Evolutionary conservation across 768 basidiomycete species (phyloP), one percentile per base, ranked within the genome.

Genomic region (Tylopilus plumbeoviolaceoides): DNA sequence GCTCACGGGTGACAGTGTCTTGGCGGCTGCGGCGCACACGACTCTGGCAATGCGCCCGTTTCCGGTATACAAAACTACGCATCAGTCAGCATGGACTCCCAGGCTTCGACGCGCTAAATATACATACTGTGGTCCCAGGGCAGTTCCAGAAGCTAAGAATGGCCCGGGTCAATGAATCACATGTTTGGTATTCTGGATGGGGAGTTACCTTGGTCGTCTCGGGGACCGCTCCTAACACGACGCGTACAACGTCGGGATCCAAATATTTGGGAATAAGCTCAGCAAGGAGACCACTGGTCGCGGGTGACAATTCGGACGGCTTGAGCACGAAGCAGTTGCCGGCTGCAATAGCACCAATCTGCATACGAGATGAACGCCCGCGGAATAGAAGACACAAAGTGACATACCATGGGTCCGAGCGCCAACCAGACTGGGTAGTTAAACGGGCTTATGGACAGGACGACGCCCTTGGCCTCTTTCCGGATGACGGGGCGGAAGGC

Each of bases 401-500:
- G 23, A 15, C 78, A 20, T 53, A 86, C 85, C 57, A 91, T 54
- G 12, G 86, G 85, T 1, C 74, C 71, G 8, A 88, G 35, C 0
- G 77, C 65, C 47, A 87, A 66, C 74, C 76, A 84, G 12, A 89
- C 54, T 0, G 88, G 89, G 62, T 85, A 89, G 66, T 89, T 90
- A 77, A 87, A 89, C 0, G 87, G 85, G 30, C 73, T 74, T 50
- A 91, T 84, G 59, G 87, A 79, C 44, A 89, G 70, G 0, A 85
- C 78, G 23, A 83, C 77, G 3, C 89, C 89, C 65, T 92, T 93
- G 42, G 91, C 76, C 58, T 89, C 87, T 60, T 89, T 88, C 49
- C 80, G 75, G 2, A 89, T 75, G 14, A 76, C 73, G 1, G 89
- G 89, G 9, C 76, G 72, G 76, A 89, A 80, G 0, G 81, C 70